phyloP scores from a whole-genome alignment of 306 rosid genomes.

The Boehmeria nivea region DNA sequence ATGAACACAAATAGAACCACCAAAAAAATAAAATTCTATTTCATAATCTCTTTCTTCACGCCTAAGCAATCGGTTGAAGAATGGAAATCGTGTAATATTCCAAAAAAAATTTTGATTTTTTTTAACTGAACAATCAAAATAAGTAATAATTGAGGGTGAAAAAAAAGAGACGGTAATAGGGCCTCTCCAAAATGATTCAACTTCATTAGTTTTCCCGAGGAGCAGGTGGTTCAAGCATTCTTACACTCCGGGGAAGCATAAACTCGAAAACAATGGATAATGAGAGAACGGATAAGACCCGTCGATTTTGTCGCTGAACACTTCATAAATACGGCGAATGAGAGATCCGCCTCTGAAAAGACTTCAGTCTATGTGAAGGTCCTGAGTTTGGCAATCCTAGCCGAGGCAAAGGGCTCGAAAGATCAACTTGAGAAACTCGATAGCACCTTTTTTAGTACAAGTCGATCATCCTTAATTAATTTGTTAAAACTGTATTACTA shows the following conservation, averaged over 20 bases:
- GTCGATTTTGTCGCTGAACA: constrained; percentile 73
- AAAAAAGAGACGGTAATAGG: constrained; percentile 22
- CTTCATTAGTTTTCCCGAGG: constrained; percentile 43
- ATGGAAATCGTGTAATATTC: too few species aligned
- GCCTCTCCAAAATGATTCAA: constrained; percentile 13
- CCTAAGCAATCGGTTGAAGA: too few species aligned
- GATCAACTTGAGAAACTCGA: constrained; percentile 79
- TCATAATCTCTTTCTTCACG: too few species aligned
- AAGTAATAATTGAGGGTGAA: not conserved
- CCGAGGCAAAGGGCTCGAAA: constrained; percentile 95
- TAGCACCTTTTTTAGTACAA: constrained; percentile 94
- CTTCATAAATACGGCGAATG: constrained; percentile 81
- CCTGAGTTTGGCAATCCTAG: constrained; percentile 99
- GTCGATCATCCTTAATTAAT: too few species aligned
- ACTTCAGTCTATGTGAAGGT: constrained; percentile 92
- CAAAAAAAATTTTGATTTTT: too few species aligned
- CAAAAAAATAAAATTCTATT: too few species aligned
- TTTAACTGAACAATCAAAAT: too few species aligned
- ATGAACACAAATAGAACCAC: too few species aligned
- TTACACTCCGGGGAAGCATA: constrained; percentile 89
- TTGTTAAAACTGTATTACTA: too few species aligned
- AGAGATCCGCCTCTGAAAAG: constrained; percentile 93
- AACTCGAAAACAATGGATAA: constrained; percentile 84
- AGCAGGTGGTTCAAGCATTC: constrained; percentile 60
- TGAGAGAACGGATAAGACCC: constrained; percentile 89